Evolutionary conservation across 768 basidiomycete genomes (phyloP), one percentile per base, ranked within the genome.

Genomic region (Suillus americanus): DNA sequence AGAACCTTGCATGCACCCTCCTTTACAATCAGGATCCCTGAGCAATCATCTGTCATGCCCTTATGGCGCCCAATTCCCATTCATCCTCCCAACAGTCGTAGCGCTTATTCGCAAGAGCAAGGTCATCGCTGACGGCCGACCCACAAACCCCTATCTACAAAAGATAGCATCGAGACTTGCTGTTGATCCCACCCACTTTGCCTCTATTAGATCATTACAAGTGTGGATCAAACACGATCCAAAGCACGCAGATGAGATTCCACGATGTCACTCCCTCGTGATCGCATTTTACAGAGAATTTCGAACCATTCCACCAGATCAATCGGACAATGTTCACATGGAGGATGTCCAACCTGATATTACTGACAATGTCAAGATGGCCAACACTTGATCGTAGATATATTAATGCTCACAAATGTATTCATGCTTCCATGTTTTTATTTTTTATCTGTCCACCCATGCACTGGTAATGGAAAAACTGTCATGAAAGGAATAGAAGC

Each of bases 1-100:
- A 45, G 25, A 64, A 2, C 65, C 65, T 3, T 64, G 63, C 37
- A 45, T 28, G 38, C 65, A 66, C n/a, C 65, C 63, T 30, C 1
- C 46, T 14, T 5, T 48, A 13, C 23, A 48, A 25, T 5, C 23
- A 48, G 46, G 46, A 48, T 48, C 46, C 13, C 12, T 48, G 4
- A 25, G 4, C 23, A 13, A 48, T 23, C 46, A 48, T 5, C 5
- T 13, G 23, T 48, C n/a, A 48, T 48, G 46, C 23, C 46, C 23
- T 13, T 48, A 48, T 23, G n/a, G 46, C 13, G 0, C 46, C n/a
- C 12, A 48, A 23, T 23, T 48, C 23, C 46, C 23, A 25, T 48
- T 48, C 46, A 48, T 48, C 46, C 46, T 48, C 23, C 23, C n/a
- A 2, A 25, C n/a, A 48, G 46, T 48, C 5, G 0, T 48, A 5